Conservation (phyloP, 1,284 basidiomycete genomes). For the Trichosporon asahii region DNA sequence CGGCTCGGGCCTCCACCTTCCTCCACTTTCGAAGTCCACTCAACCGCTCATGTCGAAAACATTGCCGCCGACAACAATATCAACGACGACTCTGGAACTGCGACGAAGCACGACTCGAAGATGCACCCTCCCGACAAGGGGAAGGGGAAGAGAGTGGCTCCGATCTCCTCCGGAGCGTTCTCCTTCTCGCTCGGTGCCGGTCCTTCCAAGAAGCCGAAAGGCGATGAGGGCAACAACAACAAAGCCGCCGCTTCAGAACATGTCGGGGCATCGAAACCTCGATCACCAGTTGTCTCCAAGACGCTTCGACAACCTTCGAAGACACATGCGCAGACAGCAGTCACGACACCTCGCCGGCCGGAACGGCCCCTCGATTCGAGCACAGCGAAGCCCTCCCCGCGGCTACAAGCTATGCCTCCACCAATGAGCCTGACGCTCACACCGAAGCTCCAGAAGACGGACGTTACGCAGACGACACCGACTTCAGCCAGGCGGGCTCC, state of each 20-base stretch:
- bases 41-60: neutral
- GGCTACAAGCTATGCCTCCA: neutral
- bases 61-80: neutral
- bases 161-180: constrained; percentile 33
- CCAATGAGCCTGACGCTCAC: neutral
- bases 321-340: neutral
- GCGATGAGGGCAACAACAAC: neutral
- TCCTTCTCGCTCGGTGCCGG: constrained; percentile 27
- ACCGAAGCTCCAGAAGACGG: neutral
- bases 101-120: neutral
- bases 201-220: constrained; percentile 27
- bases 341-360: neutral
- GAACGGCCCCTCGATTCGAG: neutral
- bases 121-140: neutral
- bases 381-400: neutral
- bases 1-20: constrained; percentile 19
- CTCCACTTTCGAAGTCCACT: neutral
- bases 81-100: neutral
- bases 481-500: neutral
- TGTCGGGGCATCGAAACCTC: neutral
- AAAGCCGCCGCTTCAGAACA: neutral
- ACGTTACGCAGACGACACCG: neutral
- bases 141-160: constrained; percentile 26
- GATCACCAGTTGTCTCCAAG: neutral
- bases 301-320: neutral